Base-by-base conservation (phyloP, 371 early-diverging fungal species). In the Dichotomocladium elegans region DNA sequence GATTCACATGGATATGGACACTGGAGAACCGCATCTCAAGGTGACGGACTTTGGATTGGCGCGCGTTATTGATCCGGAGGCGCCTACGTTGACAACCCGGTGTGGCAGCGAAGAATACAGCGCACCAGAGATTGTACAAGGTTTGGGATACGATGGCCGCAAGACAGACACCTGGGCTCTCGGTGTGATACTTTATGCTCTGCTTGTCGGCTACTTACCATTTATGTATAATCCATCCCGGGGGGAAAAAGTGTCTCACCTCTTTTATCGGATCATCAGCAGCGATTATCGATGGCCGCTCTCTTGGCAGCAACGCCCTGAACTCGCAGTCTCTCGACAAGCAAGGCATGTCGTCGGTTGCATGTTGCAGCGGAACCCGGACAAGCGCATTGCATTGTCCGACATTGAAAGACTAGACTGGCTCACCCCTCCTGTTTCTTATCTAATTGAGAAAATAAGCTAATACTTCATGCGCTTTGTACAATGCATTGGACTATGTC, bases 71-170 rank as follows among this genome's bases (percentile, higher is more conserved):
- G 74, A 81, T 33, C 63, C 68, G 24, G 55, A 68, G 8, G 41
- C 68, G 5, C 75, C 75, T 3, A 58, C 71, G 10, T 50, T 77
- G 19, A 73, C 72, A 7, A 82, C 83, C 1, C 77, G 83, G 4
- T 85, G 84, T 63, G 90, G 90, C 10, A 83, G 85, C 17, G 81
- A 85, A 52, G 88, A 89, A 55, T 92, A 90, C 68, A 89, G 90
- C 15, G 87, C 93, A 4, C 94, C 94, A 1, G 93, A 94, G 62
- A 77, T 92, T 43, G 78, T 92, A 22, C 71, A 86, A 26, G 77
- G 78, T 9, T 61, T 77, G 26, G 72, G 77, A 2, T 88, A 88
- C 51, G 84, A 87, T 58, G 84, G 86, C 1, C 73, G 82, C 3
- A 60, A 72, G 43, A 79, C 85, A 0, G 89, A 91, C 55, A 75